Evolutionary conservation across 129 eudicot species (phyloP).

Genomic region (Flaveria bidentis): DNA sequence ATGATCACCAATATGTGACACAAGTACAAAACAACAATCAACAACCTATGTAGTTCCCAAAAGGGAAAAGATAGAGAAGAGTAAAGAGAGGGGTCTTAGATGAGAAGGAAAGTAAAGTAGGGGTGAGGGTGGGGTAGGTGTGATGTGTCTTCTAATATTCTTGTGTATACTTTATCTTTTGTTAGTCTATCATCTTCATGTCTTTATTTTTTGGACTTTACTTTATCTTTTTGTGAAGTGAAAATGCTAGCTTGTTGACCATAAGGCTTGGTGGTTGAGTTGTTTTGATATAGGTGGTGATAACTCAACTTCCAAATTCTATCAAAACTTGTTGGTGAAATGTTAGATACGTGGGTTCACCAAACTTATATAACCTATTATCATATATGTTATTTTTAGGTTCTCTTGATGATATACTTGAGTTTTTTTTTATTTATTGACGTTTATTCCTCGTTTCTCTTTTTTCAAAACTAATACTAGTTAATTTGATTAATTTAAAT

Average conservation of each 20-base stretch:
- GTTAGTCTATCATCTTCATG: conserved; percentile 29
- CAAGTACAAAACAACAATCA: conserved; percentile 20
- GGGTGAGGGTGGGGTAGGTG: conserved; percentile 29
- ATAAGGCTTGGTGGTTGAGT: conserved; percentile 34
- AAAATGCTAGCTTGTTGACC: conserved; percentile 46
- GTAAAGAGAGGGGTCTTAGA: conserved; percentile 45
- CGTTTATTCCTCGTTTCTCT: neutral
- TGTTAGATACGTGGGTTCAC: conserved; percentile 45
- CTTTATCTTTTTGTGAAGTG: conserved; percentile 38
- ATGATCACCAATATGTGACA: conserved; percentile 39
- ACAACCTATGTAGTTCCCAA: conserved; percentile 33
- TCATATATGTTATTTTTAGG: neutral
- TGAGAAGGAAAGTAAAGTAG: conserved; percentile 49
- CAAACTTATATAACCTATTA: conserved; percentile 33
- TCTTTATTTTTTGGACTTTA: conserved; percentile 35
- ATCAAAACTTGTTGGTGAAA: conserved; percentile 44
- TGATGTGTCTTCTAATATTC: conserved; percentile 45
- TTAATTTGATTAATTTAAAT: neutral
- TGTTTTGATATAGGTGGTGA: conserved; percentile 36
- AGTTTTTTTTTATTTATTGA: no score
- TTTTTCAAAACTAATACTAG: neutral
- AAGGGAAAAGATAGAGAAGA: conserved; percentile 32
- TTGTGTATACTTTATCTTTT: conserved; percentile 39
- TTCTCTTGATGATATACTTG: neutral
- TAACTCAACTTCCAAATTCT: conserved; percentile 30